Evolutionary conservation across 179 eudicot genomes (phyloP).

Genomic region (Beta macrorhiza): DNA sequence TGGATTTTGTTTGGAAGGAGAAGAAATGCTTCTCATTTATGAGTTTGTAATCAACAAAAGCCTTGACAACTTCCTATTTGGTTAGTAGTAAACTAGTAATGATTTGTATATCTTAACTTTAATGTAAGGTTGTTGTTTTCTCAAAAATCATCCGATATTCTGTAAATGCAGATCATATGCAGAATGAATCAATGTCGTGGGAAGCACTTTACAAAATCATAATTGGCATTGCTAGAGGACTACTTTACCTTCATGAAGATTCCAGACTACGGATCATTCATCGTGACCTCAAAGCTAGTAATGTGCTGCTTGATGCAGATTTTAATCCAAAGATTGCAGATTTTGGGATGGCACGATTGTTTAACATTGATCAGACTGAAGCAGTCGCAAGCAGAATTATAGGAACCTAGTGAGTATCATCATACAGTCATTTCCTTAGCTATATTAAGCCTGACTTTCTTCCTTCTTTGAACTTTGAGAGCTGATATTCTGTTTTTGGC

Average conservation of each 20-base stretch:
- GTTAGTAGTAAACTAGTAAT: neutral
- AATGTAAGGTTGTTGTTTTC: neutral
- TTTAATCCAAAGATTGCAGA: constrained; percentile 42
- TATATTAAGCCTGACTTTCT: no score
- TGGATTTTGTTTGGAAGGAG: constrained; percentile 34
- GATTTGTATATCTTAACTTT: neutral
- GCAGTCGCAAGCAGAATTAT: constrained; percentile 30
- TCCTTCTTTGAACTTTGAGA: neutral
- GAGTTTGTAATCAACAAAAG: constrained; percentile 37
- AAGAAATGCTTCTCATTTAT: constrained; percentile 43
- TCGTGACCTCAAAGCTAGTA: constrained; percentile 24
- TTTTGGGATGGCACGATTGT: constrained; percentile 40
- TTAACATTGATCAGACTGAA: constrained; percentile 32
- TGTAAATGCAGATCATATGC: constrained; percentile 21
- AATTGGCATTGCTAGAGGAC: constrained; percentile 34
- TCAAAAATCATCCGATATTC: neutral
- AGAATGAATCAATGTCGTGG: constrained; percentile 24
- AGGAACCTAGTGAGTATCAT: constrained; percentile 37
- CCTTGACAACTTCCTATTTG: constrained; percentile 37
- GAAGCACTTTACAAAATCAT: constrained; percentile 34
- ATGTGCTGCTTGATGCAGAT: constrained; percentile 35
- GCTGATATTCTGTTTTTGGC: neutral
- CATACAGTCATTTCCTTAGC: no score
- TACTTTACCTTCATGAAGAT: constrained; percentile 41
- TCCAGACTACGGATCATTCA: constrained; percentile 22